Conservation (phyloP, 1,139 yeast genomes). For the Geotrichum candidum region DNA sequence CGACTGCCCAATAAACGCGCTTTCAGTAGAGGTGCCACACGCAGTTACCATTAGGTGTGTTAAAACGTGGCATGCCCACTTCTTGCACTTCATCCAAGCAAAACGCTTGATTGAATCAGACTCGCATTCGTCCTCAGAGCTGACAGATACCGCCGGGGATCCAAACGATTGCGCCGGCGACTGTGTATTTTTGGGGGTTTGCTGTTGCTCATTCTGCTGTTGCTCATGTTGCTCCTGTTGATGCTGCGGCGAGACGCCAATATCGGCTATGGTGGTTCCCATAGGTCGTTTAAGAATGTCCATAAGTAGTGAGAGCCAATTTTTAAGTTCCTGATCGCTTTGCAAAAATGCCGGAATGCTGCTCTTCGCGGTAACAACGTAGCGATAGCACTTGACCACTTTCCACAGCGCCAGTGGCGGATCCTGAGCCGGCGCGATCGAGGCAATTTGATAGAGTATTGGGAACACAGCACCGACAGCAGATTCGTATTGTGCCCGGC, state of each 20-base stretch:
- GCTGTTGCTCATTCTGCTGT: background rate
- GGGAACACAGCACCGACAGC: slow-evolving; percentile 12
- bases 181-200: background rate
- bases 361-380: slow-evolving; percentile 1
- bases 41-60: slow-evolving; percentile 5
- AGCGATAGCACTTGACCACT: slow-evolving; percentile 15
- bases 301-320: slow-evolving; percentile 13
- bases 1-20: background rate
- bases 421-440: slow-evolving; percentile 10
- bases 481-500: background rate
- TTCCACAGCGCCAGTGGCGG: slow-evolving; percentile 14
- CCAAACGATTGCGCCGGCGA: slow-evolving; percentile 1
- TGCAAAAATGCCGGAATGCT: slow-evolving; percentile 13
- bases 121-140: background rate
- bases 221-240: background rate
- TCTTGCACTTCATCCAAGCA: slow-evolving; percentile 73
- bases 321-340: slow-evolving; percentile 11
- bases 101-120: slow-evolving; percentile 22
- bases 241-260: background rate
- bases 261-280: background rate
- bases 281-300: slow-evolving; percentile 10
- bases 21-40: background rate
- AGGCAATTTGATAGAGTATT: slow-evolving; percentile 10
- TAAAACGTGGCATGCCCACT: slow-evolving; percentile 62
- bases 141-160: background rate